Evolutionary conservation across 2,329 filamentous ascomycete species (phyloP).

Genomic region (Hymenoscyphus linearis): DNA sequence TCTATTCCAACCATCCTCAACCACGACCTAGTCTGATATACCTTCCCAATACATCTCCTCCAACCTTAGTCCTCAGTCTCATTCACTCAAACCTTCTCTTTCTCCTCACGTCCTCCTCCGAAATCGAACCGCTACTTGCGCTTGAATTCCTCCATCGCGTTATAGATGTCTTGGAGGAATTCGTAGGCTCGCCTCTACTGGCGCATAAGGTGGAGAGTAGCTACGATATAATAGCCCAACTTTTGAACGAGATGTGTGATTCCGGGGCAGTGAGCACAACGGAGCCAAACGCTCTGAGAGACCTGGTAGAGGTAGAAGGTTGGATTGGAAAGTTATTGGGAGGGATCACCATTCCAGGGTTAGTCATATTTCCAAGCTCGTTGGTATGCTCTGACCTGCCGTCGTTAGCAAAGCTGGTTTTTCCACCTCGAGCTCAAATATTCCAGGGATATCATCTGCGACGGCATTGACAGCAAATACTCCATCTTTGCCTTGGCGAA

Average conservation of each 20-base stretch:
- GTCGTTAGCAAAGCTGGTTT: slow-evolving; percentile 28
- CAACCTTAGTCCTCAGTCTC: slow-evolving; percentile 84
- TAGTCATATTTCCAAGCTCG: slow-evolving; percentile 25
- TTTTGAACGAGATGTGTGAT: slow-evolving; percentile 95
- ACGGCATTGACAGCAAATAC: slow-evolving; percentile 38
- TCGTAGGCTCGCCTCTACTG: slow-evolving; percentile 80
- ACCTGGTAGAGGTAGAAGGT: slow-evolving; percentile 86
- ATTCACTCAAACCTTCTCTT: slow-evolving; percentile 84
- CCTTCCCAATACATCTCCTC: slow-evolving; percentile 72
- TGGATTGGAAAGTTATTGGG: slow-evolving; percentile 85
- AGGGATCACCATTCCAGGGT: slow-evolving; percentile 79
- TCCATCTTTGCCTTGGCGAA: slow-evolving; percentile 74
- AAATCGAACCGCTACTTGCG: slow-evolving; percentile 82
- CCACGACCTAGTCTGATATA: slow-evolving; percentile 86
- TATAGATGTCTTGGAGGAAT: slow-evolving; percentile 89
- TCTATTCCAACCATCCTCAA: slow-evolving; percentile 76
- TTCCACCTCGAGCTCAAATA: slow-evolving; percentile 25
- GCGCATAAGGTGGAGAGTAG: slow-evolving; percentile 80
- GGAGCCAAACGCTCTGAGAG: slow-evolving; percentile 85
- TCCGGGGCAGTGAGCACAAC: slow-evolving; percentile 84
- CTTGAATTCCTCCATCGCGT: slow-evolving; percentile 93
- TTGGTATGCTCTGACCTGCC: background rate
- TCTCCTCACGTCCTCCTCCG: slow-evolving; percentile 75
- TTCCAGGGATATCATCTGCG: slow-evolving; percentile 31
- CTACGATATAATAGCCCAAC: slow-evolving; percentile 90